Evolutionary conservation across 352 stramenopile genomes (phyloP), one percentile per base, ranked within the genome.

Genomic region (Albugo candida): DNA sequence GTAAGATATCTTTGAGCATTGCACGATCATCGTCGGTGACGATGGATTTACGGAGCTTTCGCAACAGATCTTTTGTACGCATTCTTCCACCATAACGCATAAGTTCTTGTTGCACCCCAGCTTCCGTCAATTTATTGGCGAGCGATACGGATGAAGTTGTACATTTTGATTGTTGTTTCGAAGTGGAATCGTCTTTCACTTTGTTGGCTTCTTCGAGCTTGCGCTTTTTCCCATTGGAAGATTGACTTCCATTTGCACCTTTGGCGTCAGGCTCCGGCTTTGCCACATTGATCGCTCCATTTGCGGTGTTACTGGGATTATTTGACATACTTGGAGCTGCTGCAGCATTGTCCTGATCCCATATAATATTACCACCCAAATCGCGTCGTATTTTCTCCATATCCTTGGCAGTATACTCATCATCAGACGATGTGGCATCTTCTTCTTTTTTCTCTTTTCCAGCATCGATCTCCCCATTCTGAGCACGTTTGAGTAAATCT

Each of bases 1-100:
- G 74, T 54, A 91, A 47, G 38, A 91, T 91, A 27, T 91, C 77
- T 58, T 84, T 83, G 14, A 91, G 70, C 60, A 91, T 57, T 17
- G 74, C 69, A 49, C 78, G 77, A 49, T 91, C 75, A 31, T 87
- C 67, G 43, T 83, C 70, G 41, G 77, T 91, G 5, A 81, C 57
- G 13, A 91, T 70, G 41, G 85, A 48, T 52, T 83, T 86, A 62
- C 82, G 83, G 20, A 87, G 65, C 50, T 83, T 80, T 45, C 75
- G 68, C 42, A 91, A 58, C 53, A 91, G 46, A 44, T 86, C 72
- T 31, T 68, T 65, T 51, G 65, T 83, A 54, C 73, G 73, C 70
- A 91, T 86, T 42, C 75, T 71, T 35, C 77, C 77, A 41, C 77
- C 77, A 49, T 83, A 87, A 44, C 70, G 70, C 37, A 91, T 78